Base-by-base conservation (phyloP, 345 rosid species). In the Citrus reticulata region DNA sequence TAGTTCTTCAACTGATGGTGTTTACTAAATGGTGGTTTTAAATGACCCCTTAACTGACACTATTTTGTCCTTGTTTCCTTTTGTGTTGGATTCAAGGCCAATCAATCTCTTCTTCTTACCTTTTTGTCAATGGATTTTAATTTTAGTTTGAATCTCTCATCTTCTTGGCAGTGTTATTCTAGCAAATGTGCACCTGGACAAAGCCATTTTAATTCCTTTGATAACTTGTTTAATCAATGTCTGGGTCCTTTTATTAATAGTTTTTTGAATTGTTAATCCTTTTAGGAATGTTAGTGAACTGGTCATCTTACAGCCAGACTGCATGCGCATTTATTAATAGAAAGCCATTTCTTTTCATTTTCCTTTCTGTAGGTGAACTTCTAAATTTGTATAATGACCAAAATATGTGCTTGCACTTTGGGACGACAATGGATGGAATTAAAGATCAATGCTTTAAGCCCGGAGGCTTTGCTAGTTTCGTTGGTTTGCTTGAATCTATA, bases 401-500 rank as follows among this genome's bases (percentile, higher is more conserved):
- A 79, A 84, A 87, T 85, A 86, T 84, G 62, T 92, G 93, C 89
- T 83, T 89, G 61, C 80, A 84, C 80, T 84, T 88, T 84, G 90
- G 90, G 74, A 84, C 77, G 87, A 77, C 87, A 77, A 72, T 57
- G 66, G 86, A 82, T 78, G 91, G 90, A 74, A 81, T 62, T 78
- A 83, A 88, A 86, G 93, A 86, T 84, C 92, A 88, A 88, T 93
- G 98, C 81, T 82, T 81, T 66, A 91, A 91, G 83, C 89, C 88
- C 68, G 91, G 93, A 74, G 88, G 87, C 82, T 95, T 95, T 84
- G 81, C 92, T 72, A 88, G 81, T 87, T 89, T 92, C 83, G 91
- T 95, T 77, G 92, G 92, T 77, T 82, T 95, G 85, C 95, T 93
- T 77, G 95, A 91, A 82, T 93, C 98, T 32, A 86, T 93, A 83